Base-by-base conservation (phyloP, 805 yeast genomes). In the Metschnikowia kofuensis region DNA sequence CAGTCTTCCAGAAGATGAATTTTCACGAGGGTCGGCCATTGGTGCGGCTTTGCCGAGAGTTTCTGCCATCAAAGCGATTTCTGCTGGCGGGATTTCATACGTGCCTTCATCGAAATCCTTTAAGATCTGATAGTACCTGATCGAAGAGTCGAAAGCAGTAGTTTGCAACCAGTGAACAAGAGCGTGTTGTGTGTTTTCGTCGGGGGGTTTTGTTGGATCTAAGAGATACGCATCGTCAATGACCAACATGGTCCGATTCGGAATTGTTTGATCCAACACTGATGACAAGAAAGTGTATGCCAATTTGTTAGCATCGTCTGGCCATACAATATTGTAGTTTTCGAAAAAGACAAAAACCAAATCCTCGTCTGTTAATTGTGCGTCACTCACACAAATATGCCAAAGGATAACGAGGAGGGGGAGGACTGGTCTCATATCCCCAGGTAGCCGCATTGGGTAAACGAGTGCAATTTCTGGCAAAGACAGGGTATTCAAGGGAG, bases 301-400 rank as follows among this genome's bases (percentile, higher is more conserved):
- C 31, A 47, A 30, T 36, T 47, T 47, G 39, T 47, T 42, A 3
- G 40, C 46, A 26, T 47, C 34, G 7, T 42, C 50, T 14, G 50
- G 46, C 50, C 50, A 47, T 21, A 47, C 46, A 10, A 12, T 30
- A 9, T 47, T 43, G 11, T 42, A 47, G 13, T 38, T 47, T 4
- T 47, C 46, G 37, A 47, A 47, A 30, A 47, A 42, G 14, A 7
- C n/a, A 10, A 14, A 29, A 4, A 42, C 38, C 28, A 46, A 32
- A 5, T 39, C 30, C 5, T 26, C 45, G 13, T 16, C 27, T 9
- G 21, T 12, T 7, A 15, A 16, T 4, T 7, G 38, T 6, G 38
- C 13, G 4, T 12, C 30, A 4, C 11, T 9, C 8, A 11, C 16
- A 12, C 8, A 35, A 35, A 35, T 11, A 2, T 35, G 32, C 32